These are phyloP conservation scores for Cymbopogon citratus DNA, from an alignment of 176 grass and related monocot species.

Conservation along the genomic window DNA sequence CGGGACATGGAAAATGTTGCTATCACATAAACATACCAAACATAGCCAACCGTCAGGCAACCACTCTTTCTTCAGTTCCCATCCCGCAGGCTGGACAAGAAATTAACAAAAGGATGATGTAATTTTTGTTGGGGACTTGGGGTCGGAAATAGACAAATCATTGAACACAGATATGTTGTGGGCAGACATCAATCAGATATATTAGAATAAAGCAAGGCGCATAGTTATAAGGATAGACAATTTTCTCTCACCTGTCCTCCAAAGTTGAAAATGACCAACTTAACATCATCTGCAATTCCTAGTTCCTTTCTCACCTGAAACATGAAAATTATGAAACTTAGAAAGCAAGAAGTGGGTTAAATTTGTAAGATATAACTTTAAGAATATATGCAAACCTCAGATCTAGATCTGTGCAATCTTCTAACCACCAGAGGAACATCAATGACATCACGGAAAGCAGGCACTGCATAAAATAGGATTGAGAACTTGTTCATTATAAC, in stretches of 20 bases:
- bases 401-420: constrained; percentile 78
- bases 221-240: background rate
- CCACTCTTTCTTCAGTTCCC: constrained; percentile 88
- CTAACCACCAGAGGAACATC: constrained; percentile 95
- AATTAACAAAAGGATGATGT: background rate
- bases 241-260: constrained; percentile 69
- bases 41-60: constrained; percentile 91
- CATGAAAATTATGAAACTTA: constrained; percentile 22
- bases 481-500: constrained; percentile 7
- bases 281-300: constrained; percentile 78
- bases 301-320: constrained; percentile 77
- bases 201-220: background rate
- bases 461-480: constrained; percentile 60
- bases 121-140: too few species aligned
- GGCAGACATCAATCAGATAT: background rate
- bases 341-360: background rate
- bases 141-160: background rate
- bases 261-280: constrained; percentile 98
- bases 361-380: background rate
- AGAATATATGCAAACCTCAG: constrained; percentile 42
- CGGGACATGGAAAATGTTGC: background rate
- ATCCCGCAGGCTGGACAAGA: constrained; percentile 76
- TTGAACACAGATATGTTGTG: background rate
- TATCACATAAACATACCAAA: constrained; percentile 46
- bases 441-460: constrained; percentile 89